Evolutionary conservation across 768 basidiomycete genomes (phyloP), one percentile per base, ranked within the genome.

Genomic region (Clavulina sp.): DNA sequence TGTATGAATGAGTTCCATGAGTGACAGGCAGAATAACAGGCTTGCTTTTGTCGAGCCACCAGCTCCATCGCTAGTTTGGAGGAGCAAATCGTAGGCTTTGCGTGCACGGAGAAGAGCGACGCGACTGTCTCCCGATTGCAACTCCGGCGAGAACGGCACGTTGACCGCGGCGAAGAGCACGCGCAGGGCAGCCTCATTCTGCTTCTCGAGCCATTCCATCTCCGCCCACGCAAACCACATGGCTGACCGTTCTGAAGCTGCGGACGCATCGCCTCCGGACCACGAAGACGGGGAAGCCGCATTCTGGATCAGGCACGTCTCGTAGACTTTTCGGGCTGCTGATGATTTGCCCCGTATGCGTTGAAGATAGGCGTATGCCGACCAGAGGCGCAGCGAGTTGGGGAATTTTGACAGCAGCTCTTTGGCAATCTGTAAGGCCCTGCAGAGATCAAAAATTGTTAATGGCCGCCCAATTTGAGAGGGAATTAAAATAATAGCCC

Each of bases 191-290:
- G 7, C 48, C 16, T 7, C 16, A 28, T 29, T 16, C 31, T 26
- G 24, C 1, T 76, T 73, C 13, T 67, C 62, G 7, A 84, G 61
- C 85, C 85, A 89, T 63, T 86, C 84, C 72, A 84, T 73, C 58
- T 88, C 80, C 1, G 79, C 81, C 82, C 84, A 88, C 57, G 80
- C 75, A 77, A 78, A 85, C 81, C 81, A 88, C 54, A 88, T 60
- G 52, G 62, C 62, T 21, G 71, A 67, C 16, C 65, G 59, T 30
- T 68, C 72, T 3, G 60, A 9, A 24, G 16, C 26, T 9, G 13
- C 24, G 26, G 60, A 30, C 65, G 63, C 7, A 13, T 49, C 13
- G 61, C 63, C 4, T 63, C 59, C 16, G 63, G 49, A 24, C 66
- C 64, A 2, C 65, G 19, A 84, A 72, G 4, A 82, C 69, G 13